Conservation (phyloP, 2,329 filamentous ascomycete genomes). For the Periconia macrospinosa region DNA sequence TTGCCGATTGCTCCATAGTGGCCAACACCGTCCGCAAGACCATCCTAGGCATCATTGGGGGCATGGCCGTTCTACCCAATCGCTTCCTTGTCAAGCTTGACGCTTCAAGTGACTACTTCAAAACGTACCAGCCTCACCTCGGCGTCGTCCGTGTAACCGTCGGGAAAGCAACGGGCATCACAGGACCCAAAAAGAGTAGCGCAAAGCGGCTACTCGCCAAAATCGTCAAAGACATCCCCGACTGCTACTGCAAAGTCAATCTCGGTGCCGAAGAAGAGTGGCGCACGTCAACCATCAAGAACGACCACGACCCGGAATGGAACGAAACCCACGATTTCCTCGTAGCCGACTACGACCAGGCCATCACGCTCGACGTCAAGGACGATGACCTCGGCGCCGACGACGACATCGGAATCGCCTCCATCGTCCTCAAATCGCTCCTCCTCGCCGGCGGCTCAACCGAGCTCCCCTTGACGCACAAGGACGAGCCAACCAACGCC, state of each 20-base stretch:
- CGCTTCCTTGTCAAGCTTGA: constrained; percentile 55
- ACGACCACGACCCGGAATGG: constrained; percentile 49
- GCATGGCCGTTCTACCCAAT: constrained; percentile 54
- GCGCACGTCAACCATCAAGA: constrained; percentile 49
- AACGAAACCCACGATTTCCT: constrained; percentile 55
- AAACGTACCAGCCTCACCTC: constrained; percentile 48
- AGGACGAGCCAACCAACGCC: constrained; percentile 42
- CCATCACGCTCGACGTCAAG: constrained; percentile 45
- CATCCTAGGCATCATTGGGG: constrained; percentile 48
- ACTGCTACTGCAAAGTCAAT: constrained; percentile 51
- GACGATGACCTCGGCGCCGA: constrained; percentile 49
- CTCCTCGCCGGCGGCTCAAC: constrained; percentile 47
- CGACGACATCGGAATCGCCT: constrained; percentile 50
- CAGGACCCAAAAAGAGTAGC: constrained; percentile 43
- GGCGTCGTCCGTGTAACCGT: constrained; percentile 51
- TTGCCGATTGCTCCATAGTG: constrained; percentile 48
- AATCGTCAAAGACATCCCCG: constrained; percentile 50
- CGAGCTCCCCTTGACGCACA: constrained; percentile 43
- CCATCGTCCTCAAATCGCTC: constrained; percentile 47
- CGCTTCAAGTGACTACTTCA: constrained; percentile 52
- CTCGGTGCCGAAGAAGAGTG: constrained; percentile 50
- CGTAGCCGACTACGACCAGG: constrained; percentile 50
- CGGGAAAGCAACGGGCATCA: constrained; percentile 44
- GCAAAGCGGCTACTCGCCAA: constrained; percentile 47
- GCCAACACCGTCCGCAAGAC: constrained; percentile 50